phyloP scores from a whole-genome alignment of 202 grass and related monocot genomes.

The Schoenoplectus tabernaemontani region DNA sequence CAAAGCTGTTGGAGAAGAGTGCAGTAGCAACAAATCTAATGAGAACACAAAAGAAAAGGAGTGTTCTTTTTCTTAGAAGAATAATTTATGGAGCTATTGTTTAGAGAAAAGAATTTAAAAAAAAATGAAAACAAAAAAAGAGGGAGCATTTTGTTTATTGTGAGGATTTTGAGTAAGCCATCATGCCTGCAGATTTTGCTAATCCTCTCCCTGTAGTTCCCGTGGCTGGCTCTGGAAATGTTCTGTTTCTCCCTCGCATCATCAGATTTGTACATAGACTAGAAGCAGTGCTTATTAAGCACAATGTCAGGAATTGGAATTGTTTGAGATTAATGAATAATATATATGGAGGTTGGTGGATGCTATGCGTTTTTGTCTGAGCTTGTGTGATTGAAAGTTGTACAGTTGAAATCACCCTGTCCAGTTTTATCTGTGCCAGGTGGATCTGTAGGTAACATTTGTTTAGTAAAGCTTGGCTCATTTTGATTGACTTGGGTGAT shows the following conservation, averaged over 20 bases:
- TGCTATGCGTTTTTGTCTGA: background rate
- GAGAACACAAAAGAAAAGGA: constrained; percentile 23
- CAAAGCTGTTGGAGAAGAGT: constrained; percentile 31
- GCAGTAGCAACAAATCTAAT: constrained; percentile 19
- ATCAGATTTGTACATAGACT: constrained; percentile 21
- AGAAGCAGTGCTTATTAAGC: constrained; percentile 18
- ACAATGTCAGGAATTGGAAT: constrained; percentile 11
- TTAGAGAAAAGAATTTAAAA: constrained; percentile 6
- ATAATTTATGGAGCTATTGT: background rate
- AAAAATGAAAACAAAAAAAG: background rate
- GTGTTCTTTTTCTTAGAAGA: background rate
- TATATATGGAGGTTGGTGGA: constrained; percentile 10
- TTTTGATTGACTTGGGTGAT: no score
- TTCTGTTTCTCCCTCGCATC: constrained; percentile 21
- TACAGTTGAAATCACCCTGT: background rate
- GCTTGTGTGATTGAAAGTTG: background rate
- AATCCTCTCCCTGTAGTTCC: constrained; percentile 10
- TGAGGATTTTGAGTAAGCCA: constrained; percentile 21
- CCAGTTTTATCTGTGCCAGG: background rate
- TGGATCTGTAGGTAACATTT: background rate
- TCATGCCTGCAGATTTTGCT: constrained; percentile 17
- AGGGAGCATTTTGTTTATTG: constrained; percentile 13
- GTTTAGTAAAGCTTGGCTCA: no score
- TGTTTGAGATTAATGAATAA: constrained; percentile 24
- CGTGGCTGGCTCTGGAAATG: constrained; percentile 20